Evolutionary conservation across 1,139 yeast species (phyloP).

Genomic region (Lodderomyces margitis): DNA sequence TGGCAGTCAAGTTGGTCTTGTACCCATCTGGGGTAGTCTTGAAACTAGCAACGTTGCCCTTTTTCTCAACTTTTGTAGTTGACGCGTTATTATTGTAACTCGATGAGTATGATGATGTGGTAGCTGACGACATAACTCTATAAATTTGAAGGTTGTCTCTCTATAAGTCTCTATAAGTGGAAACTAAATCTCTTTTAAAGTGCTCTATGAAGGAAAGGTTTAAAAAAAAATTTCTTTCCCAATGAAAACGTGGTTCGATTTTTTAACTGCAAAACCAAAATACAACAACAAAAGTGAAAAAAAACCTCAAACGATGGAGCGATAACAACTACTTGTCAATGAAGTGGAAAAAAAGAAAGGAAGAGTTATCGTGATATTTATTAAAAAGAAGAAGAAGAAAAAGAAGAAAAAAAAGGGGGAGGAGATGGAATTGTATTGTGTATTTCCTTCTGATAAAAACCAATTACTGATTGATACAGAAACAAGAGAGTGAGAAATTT

Average conservation of each 20-base stretch:
- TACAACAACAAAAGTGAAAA: constrained; percentile 2
- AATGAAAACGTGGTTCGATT: constrained; percentile 3
- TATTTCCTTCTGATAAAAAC: too few species aligned
- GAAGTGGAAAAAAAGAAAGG: neutral
- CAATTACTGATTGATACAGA: too few species aligned
- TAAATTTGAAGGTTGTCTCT: too few species aligned
- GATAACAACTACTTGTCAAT: neutral
- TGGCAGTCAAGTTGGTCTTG: constrained; percentile 30
- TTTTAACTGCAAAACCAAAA: constrained; percentile 1
- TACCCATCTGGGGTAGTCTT: constrained; percentile 19
- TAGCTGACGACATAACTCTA: constrained; percentile 14
- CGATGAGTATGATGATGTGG: constrained; percentile 12
- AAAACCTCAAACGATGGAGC: neutral
- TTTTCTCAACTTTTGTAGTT: constrained; percentile 22
- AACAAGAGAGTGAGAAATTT: too few species aligned
- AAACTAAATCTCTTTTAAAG: too few species aligned
- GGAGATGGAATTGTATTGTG: too few species aligned
- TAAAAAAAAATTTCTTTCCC: too few species aligned
- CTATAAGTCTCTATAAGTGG: neutral
- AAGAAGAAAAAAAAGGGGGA: neutral
- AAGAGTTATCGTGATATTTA: too few species aligned
- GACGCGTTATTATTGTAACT: constrained; percentile 2
- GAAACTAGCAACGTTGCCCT: constrained; percentile 39
- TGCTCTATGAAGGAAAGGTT: neutral
- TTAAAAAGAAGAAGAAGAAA: neutral